A percentile compares a stretch with the other conserved stretches of the same genome.
Evolutionary conservation across 345 rosid species (phyloP).

Genomic region (Erucastrum elatum): DNA sequence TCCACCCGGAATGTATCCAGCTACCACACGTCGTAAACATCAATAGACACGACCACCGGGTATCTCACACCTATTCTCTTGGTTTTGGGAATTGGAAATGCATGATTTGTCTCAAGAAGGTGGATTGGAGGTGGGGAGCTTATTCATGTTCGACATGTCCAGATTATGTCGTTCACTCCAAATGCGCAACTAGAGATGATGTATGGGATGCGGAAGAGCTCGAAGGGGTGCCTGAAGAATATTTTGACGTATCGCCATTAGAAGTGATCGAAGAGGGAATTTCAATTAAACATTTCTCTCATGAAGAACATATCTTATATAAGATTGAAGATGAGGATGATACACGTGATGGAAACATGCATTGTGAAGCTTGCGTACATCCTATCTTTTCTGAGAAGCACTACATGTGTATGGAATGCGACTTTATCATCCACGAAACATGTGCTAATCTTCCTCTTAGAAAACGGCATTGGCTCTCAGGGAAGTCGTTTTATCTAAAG

Average conservation of each 20-base stretch:
- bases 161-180: not conserved
- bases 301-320: not conserved
- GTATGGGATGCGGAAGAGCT: not conserved
- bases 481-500: not conserved
- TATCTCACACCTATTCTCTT: not conserved
- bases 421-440: not conserved
- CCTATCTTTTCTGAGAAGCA: not conserved
- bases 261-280: not conserved
- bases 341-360: not conserved
- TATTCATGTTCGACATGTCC: not conserved
- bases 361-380: not conserved
- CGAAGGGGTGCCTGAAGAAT: not conserved
- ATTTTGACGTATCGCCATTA: not conserved
- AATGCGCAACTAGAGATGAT: not conserved
- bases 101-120: not conserved
- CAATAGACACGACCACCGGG: not conserved
- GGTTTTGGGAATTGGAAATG: not conserved
- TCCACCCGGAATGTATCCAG: not conserved
- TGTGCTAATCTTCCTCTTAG: slow-evolving; percentile 25
- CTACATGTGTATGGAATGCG: not conserved
- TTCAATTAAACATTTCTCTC: slow-evolving; percentile 1
- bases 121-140: not conserved
- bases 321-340: not conserved
- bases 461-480: not conserved
- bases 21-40: not conserved